phyloP scores from a whole-genome alignment of 768 basidiomycete genomes.

The Lanmaoa pseudosensibilis region DNA sequence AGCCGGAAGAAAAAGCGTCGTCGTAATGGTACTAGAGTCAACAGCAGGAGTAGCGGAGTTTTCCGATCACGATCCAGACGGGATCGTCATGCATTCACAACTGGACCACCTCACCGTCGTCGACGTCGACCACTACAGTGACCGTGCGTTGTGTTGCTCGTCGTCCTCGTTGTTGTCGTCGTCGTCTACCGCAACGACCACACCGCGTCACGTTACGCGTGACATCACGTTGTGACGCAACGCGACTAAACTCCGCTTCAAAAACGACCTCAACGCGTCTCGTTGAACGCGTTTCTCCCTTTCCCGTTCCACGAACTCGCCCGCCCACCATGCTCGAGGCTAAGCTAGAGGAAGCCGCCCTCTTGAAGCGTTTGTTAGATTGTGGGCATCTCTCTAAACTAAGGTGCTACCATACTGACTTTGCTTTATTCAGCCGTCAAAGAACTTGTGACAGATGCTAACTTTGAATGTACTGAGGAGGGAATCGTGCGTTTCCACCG shows the following conservation, averaged over 20 bases:
- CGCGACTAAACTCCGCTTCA: constrained; percentile 37
- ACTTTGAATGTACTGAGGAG: constrained; percentile 96
- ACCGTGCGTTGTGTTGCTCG: not conserved
- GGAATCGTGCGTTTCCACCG: constrained; percentile 63
- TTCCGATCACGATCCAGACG: constrained; percentile 12
- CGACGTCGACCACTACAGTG: not conserved
- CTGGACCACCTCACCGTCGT: not conserved
- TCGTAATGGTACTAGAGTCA: too few species aligned
- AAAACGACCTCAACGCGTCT: constrained; percentile 34
- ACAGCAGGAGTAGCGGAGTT: constrained; percentile 9
- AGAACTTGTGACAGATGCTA: constrained; percentile 95
- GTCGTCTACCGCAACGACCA: not conserved
- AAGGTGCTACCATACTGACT: not conserved
- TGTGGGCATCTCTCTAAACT: constrained; percentile 48
- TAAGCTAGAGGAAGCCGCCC: constrained; percentile 80
- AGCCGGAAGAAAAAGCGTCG: not conserved
- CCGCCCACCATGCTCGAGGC: constrained; percentile 78
- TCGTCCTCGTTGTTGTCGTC: constrained; percentile 4
- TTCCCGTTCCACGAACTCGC: constrained; percentile 6
- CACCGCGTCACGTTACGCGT: constrained; percentile 25
- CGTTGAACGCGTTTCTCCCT: constrained; percentile 16
- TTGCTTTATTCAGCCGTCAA: constrained; percentile 71
- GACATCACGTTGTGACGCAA: constrained; percentile 29
- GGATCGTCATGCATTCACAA: not conserved
- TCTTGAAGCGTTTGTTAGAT: constrained; percentile 91